Base-by-base conservation (phyloP, 169 alveolate species). In the Plasmodium vinckei region DNA sequence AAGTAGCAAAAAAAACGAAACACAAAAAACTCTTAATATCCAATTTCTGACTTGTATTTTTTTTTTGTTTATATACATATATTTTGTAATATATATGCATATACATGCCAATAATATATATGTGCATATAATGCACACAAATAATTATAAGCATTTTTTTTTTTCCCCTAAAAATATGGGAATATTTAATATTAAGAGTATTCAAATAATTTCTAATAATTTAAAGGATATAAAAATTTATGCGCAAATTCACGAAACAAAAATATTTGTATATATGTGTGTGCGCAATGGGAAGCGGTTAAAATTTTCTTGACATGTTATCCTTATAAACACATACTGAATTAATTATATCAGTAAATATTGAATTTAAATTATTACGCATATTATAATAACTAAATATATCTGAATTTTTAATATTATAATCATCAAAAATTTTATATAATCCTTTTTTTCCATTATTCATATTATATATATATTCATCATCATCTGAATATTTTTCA, bases 341-440 rank as follows among this genome's bases (percentile, higher is more conserved):
- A 46, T 64, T 79, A n/a, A 79, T 13, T 25, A 79, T 17, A 19
- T 79, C 89, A 53, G 19, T 79, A 60, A 79, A 67, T 4, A 67
- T 79, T 39, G 13, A 17, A 53, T 79, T 79, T 13, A 79, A 53
- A 79, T 53, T 79, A 42, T 64, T 7, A 0, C 82, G 77, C 82
- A 79, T 51, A 23, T 79, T 79, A 21, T 64, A 65, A 70, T 79
- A 79, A n/a, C 71, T 67, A 69, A 79, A 79, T 7, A 79, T 65
- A 7, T 79, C 89, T 5, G 71, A 17, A 15, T 54, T 79, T 15
- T 54, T 56, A 17, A 79, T 19, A 46, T 19, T 65, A 57, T 79
- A 79, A 5, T 44, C 69, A 15, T 57, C 89, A 12, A 53, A 21
- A 5, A 79, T 3, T 53, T 79, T 79, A 23, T 25, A 51, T 23